phyloP scores from a whole-genome alignment of 179 eudicot species.

The Corrigiola litoralis region DNA sequence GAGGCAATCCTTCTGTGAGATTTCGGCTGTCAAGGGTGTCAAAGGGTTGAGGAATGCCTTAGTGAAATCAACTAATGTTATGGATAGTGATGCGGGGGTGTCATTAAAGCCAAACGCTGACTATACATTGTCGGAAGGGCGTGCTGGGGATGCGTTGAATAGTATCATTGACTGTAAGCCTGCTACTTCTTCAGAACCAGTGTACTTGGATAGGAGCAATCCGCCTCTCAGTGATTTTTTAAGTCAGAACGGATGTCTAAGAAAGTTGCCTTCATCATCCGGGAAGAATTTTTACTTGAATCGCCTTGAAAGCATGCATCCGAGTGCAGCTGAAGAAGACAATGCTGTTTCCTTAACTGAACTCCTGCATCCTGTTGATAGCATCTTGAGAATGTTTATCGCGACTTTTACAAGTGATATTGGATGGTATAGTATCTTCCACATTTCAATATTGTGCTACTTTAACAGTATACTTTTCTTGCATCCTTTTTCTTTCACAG shows the following conservation, averaged over 20 bases:
- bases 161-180: not conserved
- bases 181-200: slow-evolving; percentile 4
- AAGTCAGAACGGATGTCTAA: slow-evolving; percentile 19
- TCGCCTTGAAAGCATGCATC: slow-evolving; percentile 48
- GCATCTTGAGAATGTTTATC: slow-evolving; percentile 58
- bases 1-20: slow-evolving; percentile 20
- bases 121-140: slow-evolving; percentile 2
- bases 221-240: slow-evolving; percentile 6
- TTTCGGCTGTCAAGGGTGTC: slow-evolving; percentile 1
- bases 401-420: slow-evolving; percentile 88
- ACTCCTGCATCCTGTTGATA: slow-evolving; percentile 67
- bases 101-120: slow-evolving; percentile 20
- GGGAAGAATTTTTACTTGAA: slow-evolving; percentile 72
- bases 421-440: slow-evolving; percentile 47
- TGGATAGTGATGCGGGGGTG: slow-evolving; percentile 16
- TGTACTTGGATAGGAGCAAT: slow-evolving; percentile 14
- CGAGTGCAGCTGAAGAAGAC: slow-evolving; percentile 29
- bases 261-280: slow-evolving; percentile 45
- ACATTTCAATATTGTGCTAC: not conserved
- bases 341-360: slow-evolving; percentile 66
- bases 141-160: slow-evolving; percentile 3
- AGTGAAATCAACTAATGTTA: slow-evolving; percentile 17
- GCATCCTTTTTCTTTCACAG: not conserved
- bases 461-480: not conserved
- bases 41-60: slow-evolving; percentile 9